Conservation (phyloP, 2,329 filamentous ascomycete species). For the Geoglossum cookeanum region DNA sequence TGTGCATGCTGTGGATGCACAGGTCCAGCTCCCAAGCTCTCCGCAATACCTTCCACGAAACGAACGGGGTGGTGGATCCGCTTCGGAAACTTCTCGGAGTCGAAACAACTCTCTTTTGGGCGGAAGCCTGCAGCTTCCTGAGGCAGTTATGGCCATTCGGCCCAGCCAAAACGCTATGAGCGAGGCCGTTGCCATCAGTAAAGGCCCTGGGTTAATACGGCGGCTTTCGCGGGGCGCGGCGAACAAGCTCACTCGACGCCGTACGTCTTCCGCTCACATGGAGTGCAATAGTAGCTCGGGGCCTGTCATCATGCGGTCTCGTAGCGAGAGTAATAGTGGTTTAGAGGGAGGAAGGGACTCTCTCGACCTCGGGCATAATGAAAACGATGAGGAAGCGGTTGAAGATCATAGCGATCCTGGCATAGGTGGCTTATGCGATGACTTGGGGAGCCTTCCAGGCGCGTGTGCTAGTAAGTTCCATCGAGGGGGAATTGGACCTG, state of each 20-base stretch:
- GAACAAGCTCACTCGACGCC: constrained; percentile 46
- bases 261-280: constrained; percentile 58
- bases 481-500: constrained; percentile 37
- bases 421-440: background rate
- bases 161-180: constrained; percentile 38
- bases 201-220: constrained; percentile 54
- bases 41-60: background rate
- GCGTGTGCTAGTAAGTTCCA: constrained; percentile 18
- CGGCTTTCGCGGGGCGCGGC: constrained; percentile 67
- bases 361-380: constrained; percentile 30
- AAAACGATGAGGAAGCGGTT: constrained; percentile 28
- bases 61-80: constrained; percentile 19
- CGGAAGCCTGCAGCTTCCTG: constrained; percentile 49
- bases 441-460: constrained; percentile 11
- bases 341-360: constrained; percentile 23
- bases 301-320: constrained; percentile 66
- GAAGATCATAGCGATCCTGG: constrained; percentile 24
- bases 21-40: background rate
- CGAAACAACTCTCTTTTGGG: constrained; percentile 33
- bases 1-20: background rate
- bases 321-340: constrained; percentile 76
- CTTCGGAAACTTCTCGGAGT: constrained; percentile 42
- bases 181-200: constrained; percentile 36
- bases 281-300: constrained; percentile 76
- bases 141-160: constrained; percentile 34